Evolutionary conservation across 176 grass and related monocot genomes (phyloP).

Genomic region (Leersia perrieri): DNA sequence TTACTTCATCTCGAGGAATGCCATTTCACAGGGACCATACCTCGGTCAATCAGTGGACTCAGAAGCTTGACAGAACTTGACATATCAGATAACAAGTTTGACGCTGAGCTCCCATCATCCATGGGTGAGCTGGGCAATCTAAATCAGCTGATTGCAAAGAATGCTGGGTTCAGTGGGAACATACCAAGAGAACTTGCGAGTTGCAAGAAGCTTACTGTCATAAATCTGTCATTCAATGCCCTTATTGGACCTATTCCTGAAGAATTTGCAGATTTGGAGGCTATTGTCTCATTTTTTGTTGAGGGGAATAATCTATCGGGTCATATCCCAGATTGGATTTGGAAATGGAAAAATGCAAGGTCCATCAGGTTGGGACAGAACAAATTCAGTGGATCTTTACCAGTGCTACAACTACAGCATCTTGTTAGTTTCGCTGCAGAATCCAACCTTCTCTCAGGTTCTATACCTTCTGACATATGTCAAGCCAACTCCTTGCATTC

Average conservation of each 20-base stretch:
- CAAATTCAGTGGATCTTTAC: conserved; percentile 65
- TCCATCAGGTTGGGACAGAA: conserved; percentile 71
- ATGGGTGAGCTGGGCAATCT: conserved; percentile 68
- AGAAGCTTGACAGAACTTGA: conserved; percentile 72
- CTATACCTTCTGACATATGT: conserved; percentile 62
- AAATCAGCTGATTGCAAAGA: conserved; percentile 55
- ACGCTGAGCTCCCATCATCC: conserved; percentile 56
- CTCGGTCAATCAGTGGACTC: conserved; percentile 57
- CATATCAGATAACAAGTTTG: conserved; percentile 84
- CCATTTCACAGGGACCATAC: conserved; percentile 70
- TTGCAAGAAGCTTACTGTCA: conserved; percentile 71
- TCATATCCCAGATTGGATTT: conserved; percentile 73
- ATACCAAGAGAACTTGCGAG: conserved; percentile 64
- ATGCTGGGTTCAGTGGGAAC: conserved; percentile 59
- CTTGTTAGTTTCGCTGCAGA: conserved; percentile 73
- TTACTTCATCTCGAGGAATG: conserved; percentile 54
- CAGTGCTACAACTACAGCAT: conserved; percentile 52
- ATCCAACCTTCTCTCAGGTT: conserved; percentile 74
- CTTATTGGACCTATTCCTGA: conserved; percentile 65
- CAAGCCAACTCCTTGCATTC: conserved; percentile 53
- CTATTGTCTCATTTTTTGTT: conserved; percentile 58
- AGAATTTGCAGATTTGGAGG: conserved; percentile 57
- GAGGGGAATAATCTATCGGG: conserved; percentile 72
- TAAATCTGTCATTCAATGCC: conserved; percentile 72
- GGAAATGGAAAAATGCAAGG: conserved; percentile 55